Evolutionary conservation across 345 rosid genomes (phyloP), one percentile per base, ranked within the genome.

Genomic region (Isatis tinctoria): DNA sequence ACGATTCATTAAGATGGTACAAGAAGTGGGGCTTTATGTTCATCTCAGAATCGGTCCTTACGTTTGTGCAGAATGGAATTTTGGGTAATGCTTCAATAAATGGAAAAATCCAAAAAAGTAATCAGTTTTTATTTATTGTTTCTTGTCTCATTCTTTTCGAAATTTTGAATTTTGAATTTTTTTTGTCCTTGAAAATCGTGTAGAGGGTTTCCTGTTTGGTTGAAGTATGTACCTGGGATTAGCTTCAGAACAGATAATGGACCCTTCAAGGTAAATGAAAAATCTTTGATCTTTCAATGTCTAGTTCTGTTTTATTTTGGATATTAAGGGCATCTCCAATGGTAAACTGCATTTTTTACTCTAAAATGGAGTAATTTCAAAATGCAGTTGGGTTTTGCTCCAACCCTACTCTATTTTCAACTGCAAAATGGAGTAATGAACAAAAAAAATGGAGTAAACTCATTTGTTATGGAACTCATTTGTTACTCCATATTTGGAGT

Each of bases 41-140:
- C 91, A 92, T 83, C 97, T 95, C 72, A 90, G 99, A 69, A 92
- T 92, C 79, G 99, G 99, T 77, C 99, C 99, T 43, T 95, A 95
- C 77, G 85, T 95, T 71, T 95, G 99, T 83, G 99, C 97, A 41
- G 99, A 95, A 77, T 95, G 99, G 99, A 95, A 95, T 84, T 95
- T 95, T 54, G 99, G 99, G 99, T 91, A 90, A 61, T 10, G 24
- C n/a, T 62, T 49, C 72, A 56, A 13, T 69, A 8, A 69, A 51
- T 74, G 17, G 32, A 32, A 14, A 10, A 10, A n/a, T n/a, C 24
- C 24, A 9, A 39, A 49, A 16, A 65, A 65, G 30, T 0, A 51
- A 17, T 45, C 16, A 2, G 5, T n/a, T 8, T 60, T 14, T 30
- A 36, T 67, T 44, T n/a, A 24, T 24, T 45, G 8, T 8, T 65